Base-by-base conservation (phyloP, 2,329 filamentous ascomycete species). In the Curvularia eragrostidis region DNA sequence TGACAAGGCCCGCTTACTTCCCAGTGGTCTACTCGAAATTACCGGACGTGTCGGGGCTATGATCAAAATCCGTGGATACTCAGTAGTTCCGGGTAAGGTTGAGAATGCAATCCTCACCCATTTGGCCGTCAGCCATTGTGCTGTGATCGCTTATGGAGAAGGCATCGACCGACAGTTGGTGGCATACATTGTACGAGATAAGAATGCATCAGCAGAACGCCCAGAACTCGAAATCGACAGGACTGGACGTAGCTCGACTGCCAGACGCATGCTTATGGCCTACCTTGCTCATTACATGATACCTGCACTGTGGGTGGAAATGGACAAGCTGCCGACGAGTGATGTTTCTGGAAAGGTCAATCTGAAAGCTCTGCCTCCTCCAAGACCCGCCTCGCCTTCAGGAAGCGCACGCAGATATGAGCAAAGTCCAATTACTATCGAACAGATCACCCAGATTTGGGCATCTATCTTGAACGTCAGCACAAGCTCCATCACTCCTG, bases 251-350 rank as follows among this genome's bases (percentile, higher is more conserved):
- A 92, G 90, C 64, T 87, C 90, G 1, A 83, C 83, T 5, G 87
- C 89, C 3, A 84, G 91, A 46, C 85, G 87, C 54, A 83, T 84
- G 15, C 81, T 94, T 2, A 83, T 87, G 1, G 79, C 84, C 15
- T 86, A 87, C 61, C 82, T 94, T 28, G 91, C 91, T 1, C 89
- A 91, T 61, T 94, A 94, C 76, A 93, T 94, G 91, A 89, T 94
- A 52, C 91, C 91, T 0, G 83, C 89, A 0, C 75, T 93, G 3
- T 94, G 91, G 91, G 87, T 93, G 36, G 85, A 89, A 68, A 77
- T 93, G 30, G 84, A 89, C 2, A 83, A 84, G 59, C 77, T 94
- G 5, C 91, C 91, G 0, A 93, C 90, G 0, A 88, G 92, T 65
- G 87, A 86, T 48, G 91, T 94, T 1, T 93, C 90, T 13, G 91